Evolutionary conservation across 768 basidiomycete species (phyloP), one percentile per base, ranked within the genome.

Genomic region (Coprinopsis cinerea): DNA sequence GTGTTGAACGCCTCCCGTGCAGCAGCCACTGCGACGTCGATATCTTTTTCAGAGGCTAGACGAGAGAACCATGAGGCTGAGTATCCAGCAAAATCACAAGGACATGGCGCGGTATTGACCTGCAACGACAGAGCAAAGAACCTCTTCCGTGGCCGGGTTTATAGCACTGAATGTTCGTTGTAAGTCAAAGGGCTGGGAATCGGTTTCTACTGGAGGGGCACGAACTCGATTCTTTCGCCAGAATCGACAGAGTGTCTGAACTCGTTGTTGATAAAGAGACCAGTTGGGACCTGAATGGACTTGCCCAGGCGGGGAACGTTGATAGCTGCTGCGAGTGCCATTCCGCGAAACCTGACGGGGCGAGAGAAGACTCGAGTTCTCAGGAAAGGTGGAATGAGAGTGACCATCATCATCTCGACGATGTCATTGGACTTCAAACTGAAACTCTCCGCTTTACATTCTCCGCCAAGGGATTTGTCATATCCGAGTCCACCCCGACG

Each of bases 241-340:
- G 81, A 85, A 58, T 88, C 85, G 22, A 76, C 73, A 4, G 87
- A 88, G n/a, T 81, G 64, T 24, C 89, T 85, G 59, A 92, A 94
- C 61, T 92, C 78, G 63, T 90, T 91, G 73, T 93, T 83, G 68
- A 97, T 93, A 72, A 90, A 97, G 22, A 95, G 75, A 15, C 91
- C 91, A 5, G 88, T 90, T 9, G 84, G 83, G 30, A 93, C 74
- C 28, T 70, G 70, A 44, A 90, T 70, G 58, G 70, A 61, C 63
- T 77, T 80, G 47, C 71, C 67, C 23, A 69, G 63, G 44, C 65
- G 60, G 25, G 73, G 66, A 49, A 81, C 57, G 44, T 61, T 58
- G 41, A 83, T 54, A 28, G 63, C 68, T 46, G 64, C 67, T 45
- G 64, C 56, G 49, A 66, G 69, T 42, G 76, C 59, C 81, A 84